These are phyloP conservation scores for Mycena sp. DNA, from an alignment of 1,284 basidiomycete genomes.

Conservation along the genomic window DNA sequence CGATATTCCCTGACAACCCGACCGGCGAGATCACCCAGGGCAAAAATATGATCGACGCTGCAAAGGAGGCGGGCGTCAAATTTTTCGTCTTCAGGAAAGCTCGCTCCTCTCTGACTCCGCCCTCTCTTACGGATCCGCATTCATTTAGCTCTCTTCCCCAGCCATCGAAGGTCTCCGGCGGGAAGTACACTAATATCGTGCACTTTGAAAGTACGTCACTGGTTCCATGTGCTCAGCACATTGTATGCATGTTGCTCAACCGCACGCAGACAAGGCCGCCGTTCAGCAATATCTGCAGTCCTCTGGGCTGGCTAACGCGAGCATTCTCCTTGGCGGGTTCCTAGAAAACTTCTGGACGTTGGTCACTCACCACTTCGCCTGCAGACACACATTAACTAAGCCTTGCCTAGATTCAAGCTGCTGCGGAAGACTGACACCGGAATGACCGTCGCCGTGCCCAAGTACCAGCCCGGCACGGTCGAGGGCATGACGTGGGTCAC, in stretches of 20 bases:
- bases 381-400: not conserved
- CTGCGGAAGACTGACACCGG: not conserved
- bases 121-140: not conserved
- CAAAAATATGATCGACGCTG: slow-evolving; percentile 20
- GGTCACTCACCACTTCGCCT: not conserved
- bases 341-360: not conserved
- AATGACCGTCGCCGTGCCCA: not conserved
- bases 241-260: too few relatives aligned
- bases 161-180: not conserved
- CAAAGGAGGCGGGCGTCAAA: slow-evolving; percentile 21
- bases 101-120: too few relatives aligned
- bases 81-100: slow-evolving; percentile 22
- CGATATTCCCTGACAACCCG: not conserved
- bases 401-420: too few relatives aligned
- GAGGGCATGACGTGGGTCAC: slow-evolving; percentile 1
- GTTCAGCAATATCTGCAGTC: slow-evolving; percentile 1
- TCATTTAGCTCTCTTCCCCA: slow-evolving; percentile 4
- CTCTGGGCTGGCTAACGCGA: not conserved
- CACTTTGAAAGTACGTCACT: not conserved
- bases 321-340: not conserved
- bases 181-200: slow-evolving; percentile 5
- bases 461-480: not conserved
- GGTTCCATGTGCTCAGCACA: too few relatives aligned
- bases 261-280: slow-evolving; percentile 5
- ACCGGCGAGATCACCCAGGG: slow-evolving; percentile 10